Base-by-base conservation (phyloP, 2,329 filamentous ascomycete genomes). In the Monosporascus sp. region DNA sequence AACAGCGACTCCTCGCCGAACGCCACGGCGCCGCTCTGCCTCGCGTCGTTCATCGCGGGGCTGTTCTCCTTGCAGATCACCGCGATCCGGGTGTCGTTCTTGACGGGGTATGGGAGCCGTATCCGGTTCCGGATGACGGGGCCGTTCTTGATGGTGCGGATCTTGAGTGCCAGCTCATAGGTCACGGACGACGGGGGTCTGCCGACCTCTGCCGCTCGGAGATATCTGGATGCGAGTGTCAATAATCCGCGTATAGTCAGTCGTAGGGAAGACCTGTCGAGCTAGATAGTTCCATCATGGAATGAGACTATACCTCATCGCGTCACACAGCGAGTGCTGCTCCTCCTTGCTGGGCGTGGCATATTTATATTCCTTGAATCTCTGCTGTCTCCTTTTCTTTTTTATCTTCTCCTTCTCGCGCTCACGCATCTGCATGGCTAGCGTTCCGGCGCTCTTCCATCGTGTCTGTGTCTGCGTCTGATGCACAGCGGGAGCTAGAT, bases 191-290 rank as follows among this genome's bases (percentile, higher is more conserved):
- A 78, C 3, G 89, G 87, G 48, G 86, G 81, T 50, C 83, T 83
- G 66, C 94, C 93, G 63, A 97, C 92, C 81, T 99, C 94, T 66
- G 88, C 86, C 48, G 94, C 93, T 65, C 90, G 89, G 60, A 99
- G 83, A 69, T 96, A 94, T 68, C 91, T 96, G 61, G 27, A 54
- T 27, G 43, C 50, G 52, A n/a, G 25, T 22, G 25, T 14, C 43
- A 22, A 17, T 44, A 20, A 46, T 22, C 4, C 43, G 31, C 51
- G 27, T 51, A 57, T 61, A 50, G 59, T 56, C 53, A 50, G 59
- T 56, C 53, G 53, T 50, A 50, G 27, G 27, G 22, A 53, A 59
- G 45, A 27, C 15, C 48, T 35, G 18, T 48, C 17, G 14, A 25
- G 18, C 37, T 31, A 37, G 7, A 18, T 1, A 15, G 20, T 35